Percentiles rank a stretch among this genome's conserved stretches.
Evolutionary conservation across 495 filamentous ascomycete species (phyloP).

Genomic region (Astrothelium macrocarpum): DNA sequence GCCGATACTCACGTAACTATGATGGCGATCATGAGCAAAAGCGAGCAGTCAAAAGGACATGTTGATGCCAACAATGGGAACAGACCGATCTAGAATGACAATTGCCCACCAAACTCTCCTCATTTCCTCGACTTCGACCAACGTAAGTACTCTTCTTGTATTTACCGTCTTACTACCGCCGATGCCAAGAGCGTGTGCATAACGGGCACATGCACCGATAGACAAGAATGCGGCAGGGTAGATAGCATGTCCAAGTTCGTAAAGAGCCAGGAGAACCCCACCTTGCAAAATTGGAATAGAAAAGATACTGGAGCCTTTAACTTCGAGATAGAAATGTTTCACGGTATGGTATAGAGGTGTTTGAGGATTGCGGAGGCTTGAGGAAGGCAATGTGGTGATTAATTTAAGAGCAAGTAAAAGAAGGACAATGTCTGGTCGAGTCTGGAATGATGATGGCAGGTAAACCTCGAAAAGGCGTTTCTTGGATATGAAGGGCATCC

Average conservation of each 20-base stretch:
- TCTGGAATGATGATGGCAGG: slow-evolving; percentile 31
- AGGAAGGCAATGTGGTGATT: slow-evolving; percentile 17
- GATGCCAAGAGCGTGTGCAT: slow-evolving; percentile 20
- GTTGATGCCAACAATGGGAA: slow-evolving; percentile 3
- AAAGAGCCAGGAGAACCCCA: slow-evolving; percentile 29
- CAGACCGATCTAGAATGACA: slow-evolving; percentile 17
- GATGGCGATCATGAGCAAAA: slow-evolving; percentile 2
- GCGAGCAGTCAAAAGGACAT: slow-evolving; percentile 6
- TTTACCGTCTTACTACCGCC: slow-evolving; percentile 4
- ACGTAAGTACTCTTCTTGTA: slow-evolving; percentile 7
- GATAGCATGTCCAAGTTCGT: slow-evolving; percentile 33
- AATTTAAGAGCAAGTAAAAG: slow-evolving; percentile 45
- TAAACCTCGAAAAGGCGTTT: slow-evolving; percentile 19
- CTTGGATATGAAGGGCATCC: slow-evolving; percentile 27
- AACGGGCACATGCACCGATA: slow-evolving; percentile 32
- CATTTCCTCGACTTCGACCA: slow-evolving; percentile 15
- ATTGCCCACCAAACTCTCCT: slow-evolving; percentile 18
- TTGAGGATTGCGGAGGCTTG: slow-evolving; percentile 18
- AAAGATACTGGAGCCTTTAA: slow-evolving; percentile 10
- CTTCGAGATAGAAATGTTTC: slow-evolving; percentile 13
- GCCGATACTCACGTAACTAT: slow-evolving; percentile 16
- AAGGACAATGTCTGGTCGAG: slow-evolving; percentile 39
- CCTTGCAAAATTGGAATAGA: slow-evolving; percentile 25
- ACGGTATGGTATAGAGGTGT: slow-evolving; percentile 9
- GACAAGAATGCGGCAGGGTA: slow-evolving; percentile 33